A percentile compares a stretch with the other conserved stretches of the same genome.
These are phyloP conservation scores for Trematosphaeria pertusa DNA, from an alignment of 2,329 filamentous ascomycete genomes.

Conservation along the genomic window DNA sequence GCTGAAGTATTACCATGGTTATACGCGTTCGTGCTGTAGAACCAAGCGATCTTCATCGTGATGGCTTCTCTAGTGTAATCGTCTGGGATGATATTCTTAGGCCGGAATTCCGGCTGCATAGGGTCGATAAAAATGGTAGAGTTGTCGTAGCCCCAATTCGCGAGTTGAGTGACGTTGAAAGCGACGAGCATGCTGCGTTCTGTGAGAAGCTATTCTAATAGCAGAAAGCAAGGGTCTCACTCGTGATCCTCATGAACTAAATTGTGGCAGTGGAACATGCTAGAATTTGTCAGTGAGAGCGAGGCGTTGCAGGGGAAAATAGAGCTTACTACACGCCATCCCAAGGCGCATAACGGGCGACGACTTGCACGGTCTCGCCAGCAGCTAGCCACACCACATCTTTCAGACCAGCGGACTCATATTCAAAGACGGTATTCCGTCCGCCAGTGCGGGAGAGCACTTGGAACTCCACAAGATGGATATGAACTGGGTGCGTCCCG, in stretches of 20 bases:
- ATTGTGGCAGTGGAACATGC: conserved; percentile 57
- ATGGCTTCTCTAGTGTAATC: conserved; percentile 38
- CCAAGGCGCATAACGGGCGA: conserved; percentile 42
- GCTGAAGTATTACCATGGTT: conserved; percentile 17
- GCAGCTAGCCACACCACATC: conserved; percentile 64
- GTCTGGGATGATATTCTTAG: conserved; percentile 27
- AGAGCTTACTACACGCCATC: conserved; percentile 59
- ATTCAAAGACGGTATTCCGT: conserved; percentile 53
- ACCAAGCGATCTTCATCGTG: conserved; percentile 36
- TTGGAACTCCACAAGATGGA: conserved; percentile 66
- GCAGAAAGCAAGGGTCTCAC: conserved; percentile 19
- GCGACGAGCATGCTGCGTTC: conserved; percentile 48
- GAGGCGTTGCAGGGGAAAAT: conserved; percentile 1
- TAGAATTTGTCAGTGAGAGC: background rate
- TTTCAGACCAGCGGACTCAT: conserved; percentile 63
- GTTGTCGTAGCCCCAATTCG: conserved; percentile 41
- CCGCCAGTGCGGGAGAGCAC: conserved; percentile 58
- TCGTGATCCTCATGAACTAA: conserved; percentile 55
- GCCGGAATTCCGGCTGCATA: conserved; percentile 36
- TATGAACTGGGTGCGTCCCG: conserved; percentile 63
- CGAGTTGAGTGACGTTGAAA: conserved; percentile 51
- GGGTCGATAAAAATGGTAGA: conserved; percentile 42
- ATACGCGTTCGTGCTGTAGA: conserved; percentile 41
- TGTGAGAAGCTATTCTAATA: conserved; percentile 8
- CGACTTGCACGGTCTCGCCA: conserved; percentile 50